These are phyloP conservation scores for Atalantia buxifolia DNA, from an alignment of 345 rosid genomes.

Conservation along the genomic window DNA sequence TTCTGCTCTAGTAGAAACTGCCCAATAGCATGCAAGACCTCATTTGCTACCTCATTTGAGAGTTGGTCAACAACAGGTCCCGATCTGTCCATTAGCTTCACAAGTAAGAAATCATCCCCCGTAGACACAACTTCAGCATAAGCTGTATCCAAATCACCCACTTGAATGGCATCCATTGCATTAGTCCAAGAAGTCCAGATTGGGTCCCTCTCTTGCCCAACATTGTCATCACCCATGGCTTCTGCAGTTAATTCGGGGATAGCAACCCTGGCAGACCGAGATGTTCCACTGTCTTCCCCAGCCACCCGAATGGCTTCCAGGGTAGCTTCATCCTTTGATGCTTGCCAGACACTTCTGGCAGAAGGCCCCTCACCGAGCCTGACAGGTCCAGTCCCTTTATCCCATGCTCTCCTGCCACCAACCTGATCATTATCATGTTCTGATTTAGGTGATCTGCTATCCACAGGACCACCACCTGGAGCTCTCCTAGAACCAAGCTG, in stretches of 20 bases:
- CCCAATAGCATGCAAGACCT: slow-evolving; percentile 63
- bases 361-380: slow-evolving; percentile 98
- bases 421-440: slow-evolving; percentile 69
- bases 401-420: slow-evolving; percentile 85
- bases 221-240: slow-evolving; percentile 74
- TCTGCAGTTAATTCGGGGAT: slow-evolving; percentile 80
- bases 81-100: slow-evolving; percentile 91
- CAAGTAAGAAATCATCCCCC: slow-evolving; percentile 82
- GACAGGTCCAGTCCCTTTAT: slow-evolving; percentile 61
- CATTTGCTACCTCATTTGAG: slow-evolving; percentile 73
- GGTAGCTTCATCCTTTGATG: slow-evolving; percentile 99
- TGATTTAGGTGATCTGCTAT: slow-evolving; percentile 61
- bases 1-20: slow-evolving; percentile 82
- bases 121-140: slow-evolving; percentile 77
- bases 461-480: slow-evolving; percentile 45
- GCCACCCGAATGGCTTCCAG: slow-evolving; percentile 97
- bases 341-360: slow-evolving; percentile 99
- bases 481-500: slow-evolving; percentile 60
- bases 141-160: slow-evolving; percentile 87
- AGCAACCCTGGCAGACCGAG: slow-evolving; percentile 57
- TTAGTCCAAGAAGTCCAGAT: slow-evolving; percentile 89
- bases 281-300: slow-evolving; percentile 78
- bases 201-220: slow-evolving; percentile 69
- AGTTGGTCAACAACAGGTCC: slow-evolving; percentile 91
- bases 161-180: slow-evolving; percentile 90